Evolutionary conservation across 768 basidiomycete species (phyloP), one percentile per base, ranked within the genome.

Genomic region (Mycena pura): DNA sequence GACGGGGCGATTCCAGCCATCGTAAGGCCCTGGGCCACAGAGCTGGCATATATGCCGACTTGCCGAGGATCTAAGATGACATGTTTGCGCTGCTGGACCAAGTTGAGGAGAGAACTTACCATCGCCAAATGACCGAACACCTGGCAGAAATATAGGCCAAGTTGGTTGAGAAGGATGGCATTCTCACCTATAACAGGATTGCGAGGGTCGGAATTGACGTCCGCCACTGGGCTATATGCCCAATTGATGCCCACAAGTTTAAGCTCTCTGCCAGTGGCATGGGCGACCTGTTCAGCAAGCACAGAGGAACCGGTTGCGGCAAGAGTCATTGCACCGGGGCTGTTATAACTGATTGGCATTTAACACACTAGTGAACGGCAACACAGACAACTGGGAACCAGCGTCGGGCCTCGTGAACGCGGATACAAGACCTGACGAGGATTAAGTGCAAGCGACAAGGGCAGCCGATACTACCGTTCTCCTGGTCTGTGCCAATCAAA

Each of bases 301-400:
- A 84, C 75, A 4, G 73, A 70, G 6, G 78, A 72, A 1, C 82
- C 82, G 0, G 85, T 82, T 3, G 88, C 86, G 3, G 86, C 86
- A 2, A 88, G 76, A 0, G 88, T 86, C 90, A 90, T 91, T 6
- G 90, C 89, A 0, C 88, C 90, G 15, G 90, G 90, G 57, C 90
- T 90, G 50, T 11, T 8, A 22, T 32, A 24, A 32, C 29, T 22
- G 58, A 38, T 60, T 48, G 17, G 10, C 27, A n/a, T 38, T 44
- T 15, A 48, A 54, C 5, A 21, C 57, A 31, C 19, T 17, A 41
- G 28, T 3, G n/a, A 34, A 48, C 22, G 45, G 54, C 34, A 32
- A 24, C 10, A 78, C 86, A 68, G 62, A 88, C 90, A 90, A 90
- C 61, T 88, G 87, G 3, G 89, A 88, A 0, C 87, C 88, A 15